Evolutionary conservation across 2,329 filamentous ascomycete genomes (phyloP).

Genomic region (Monilinia polystroma): DNA sequence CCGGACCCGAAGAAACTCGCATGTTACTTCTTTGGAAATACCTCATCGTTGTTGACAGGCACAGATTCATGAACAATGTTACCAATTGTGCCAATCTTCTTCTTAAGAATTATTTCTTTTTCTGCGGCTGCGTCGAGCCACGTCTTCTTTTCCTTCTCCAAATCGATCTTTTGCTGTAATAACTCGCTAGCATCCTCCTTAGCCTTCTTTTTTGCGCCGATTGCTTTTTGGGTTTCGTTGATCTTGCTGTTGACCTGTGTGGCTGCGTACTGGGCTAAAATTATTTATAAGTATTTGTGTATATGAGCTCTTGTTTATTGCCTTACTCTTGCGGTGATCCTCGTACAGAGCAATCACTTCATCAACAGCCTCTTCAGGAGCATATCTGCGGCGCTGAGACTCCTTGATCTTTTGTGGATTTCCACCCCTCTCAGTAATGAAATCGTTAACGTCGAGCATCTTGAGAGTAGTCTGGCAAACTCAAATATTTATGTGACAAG

Average conservation of each 20-base stretch:
- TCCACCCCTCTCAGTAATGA: constrained; percentile 83
- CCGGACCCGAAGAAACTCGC: constrained; percentile 2
- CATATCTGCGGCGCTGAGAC: constrained; percentile 80
- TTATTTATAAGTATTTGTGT: constrained; percentile 16
- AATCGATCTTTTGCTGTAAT: constrained; percentile 70
- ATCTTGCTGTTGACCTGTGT: constrained; percentile 81
- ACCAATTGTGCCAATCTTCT: constrained; percentile 80
- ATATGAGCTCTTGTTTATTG: neutral
- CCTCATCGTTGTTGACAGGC: constrained; percentile 78
- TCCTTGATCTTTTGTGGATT: constrained; percentile 90
- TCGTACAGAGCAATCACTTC: constrained; percentile 86
- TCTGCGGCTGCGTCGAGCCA: constrained; percentile 70
- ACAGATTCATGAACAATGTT: constrained; percentile 91
- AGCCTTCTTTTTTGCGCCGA: constrained; percentile 88
- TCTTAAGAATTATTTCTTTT: constrained; percentile 72
- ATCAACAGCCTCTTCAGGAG: constrained; percentile 80
- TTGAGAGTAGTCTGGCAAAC: constrained; percentile 30
- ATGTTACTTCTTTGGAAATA: constrained; percentile 38
- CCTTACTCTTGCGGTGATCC: constrained; percentile 72
- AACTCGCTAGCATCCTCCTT: constrained; percentile 86
- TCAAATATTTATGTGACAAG: constrained; percentile 10
- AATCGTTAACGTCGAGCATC: constrained; percentile 77
- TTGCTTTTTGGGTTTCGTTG: constrained; percentile 86
- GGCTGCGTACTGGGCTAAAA: constrained; percentile 67
- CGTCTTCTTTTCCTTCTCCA: constrained; percentile 80